phyloP scores from a whole-genome alignment of 2,329 filamentous ascomycete genomes.

The Pezicula neosporulosa region DNA sequence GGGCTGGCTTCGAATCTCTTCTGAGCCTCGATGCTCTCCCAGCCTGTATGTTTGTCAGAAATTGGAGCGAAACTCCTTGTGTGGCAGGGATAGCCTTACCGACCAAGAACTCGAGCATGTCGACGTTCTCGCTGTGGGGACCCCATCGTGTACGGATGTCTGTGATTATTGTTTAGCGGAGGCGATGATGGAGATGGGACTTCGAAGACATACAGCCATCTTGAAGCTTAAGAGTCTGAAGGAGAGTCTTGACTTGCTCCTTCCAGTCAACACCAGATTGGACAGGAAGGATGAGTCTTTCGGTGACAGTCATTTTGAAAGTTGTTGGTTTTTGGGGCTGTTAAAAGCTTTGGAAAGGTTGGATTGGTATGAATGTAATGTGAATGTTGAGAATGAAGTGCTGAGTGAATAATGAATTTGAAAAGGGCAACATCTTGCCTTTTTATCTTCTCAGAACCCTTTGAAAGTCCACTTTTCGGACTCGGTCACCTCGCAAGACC shows the following conservation, averaged over 20 bases:
- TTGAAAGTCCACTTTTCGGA: too few species aligned
- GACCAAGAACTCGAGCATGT: conserved; percentile 25
- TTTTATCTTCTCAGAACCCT: too few species aligned
- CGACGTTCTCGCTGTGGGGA: conserved; percentile 21
- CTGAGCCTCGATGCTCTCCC: conserved; percentile 18
- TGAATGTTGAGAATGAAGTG: neutral
- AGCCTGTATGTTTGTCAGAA: conserved; percentile 13
- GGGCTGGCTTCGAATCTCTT: conserved; percentile 15
- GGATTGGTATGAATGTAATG: neutral
- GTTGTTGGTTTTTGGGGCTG: neutral
- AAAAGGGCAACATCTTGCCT: too few species aligned
- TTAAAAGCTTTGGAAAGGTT: too few species aligned
- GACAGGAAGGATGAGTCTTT: conserved; percentile 21
- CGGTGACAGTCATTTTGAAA: conserved; percentile 17
- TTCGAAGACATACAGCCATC: conserved; percentile 13
- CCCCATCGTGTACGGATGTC: conserved; percentile 27
- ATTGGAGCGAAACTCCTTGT: neutral
- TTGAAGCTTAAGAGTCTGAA: conserved; percentile 24
- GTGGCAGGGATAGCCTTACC: conserved; percentile 8
- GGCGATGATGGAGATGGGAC: neutral
- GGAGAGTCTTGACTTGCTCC: conserved; percentile 22
- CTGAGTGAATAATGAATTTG: neutral
- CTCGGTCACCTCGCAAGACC: too few species aligned
- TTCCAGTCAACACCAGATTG: conserved; percentile 25
- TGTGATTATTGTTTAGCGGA: neutral